Evolutionary conservation across 1,139 yeast genomes (phyloP).

Genomic region (Yamadazyma buinensis): DNA sequence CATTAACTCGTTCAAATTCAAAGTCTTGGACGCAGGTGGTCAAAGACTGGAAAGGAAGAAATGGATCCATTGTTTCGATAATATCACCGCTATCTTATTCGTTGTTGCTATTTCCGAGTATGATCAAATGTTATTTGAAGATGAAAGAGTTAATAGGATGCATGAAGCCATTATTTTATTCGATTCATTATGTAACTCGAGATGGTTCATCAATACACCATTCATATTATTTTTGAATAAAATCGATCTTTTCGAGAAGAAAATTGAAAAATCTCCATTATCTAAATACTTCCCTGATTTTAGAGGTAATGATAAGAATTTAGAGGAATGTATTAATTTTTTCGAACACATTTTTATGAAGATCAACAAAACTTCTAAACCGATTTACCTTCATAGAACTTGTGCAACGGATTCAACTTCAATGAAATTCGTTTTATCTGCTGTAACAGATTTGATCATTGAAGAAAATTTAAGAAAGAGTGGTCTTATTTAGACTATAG

Average conservation of each 20-base stretch:
- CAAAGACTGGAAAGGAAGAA: conserved; percentile 91
- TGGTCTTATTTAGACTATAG: conserved; percentile 62
- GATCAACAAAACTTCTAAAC: conserved; percentile 63
- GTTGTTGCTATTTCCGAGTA: conserved; percentile 93
- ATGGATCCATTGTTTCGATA: conserved; percentile 96
- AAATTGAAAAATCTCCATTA: conserved; percentile 62
- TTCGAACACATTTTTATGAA: conserved; percentile 64
- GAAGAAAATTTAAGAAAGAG: conserved; percentile 79
- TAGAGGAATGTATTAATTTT: conserved; percentile 62
- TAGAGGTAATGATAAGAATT: conserved; percentile 56
- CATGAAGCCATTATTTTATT: conserved; percentile 84
- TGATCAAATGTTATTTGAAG: conserved; percentile 90
- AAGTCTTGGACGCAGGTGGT: conserved; percentile 95
- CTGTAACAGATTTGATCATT: conserved; percentile 87
- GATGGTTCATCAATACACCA: conserved; percentile 83
- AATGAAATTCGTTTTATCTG: conserved; percentile 86
- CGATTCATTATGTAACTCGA: conserved; percentile 79
- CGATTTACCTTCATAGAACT: conserved; percentile 85
- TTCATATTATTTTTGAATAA: conserved; percentile 87
- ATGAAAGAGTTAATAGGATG: conserved; percentile 84
- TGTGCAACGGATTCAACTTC: conserved; percentile 92
- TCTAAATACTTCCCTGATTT: conserved; percentile 71
- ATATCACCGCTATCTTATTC: conserved; percentile 82
- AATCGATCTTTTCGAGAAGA: conserved; percentile 74
- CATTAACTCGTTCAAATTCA: conserved; percentile 63